A percentile compares a stretch with the other conserved stretches of the same genome.
phyloP scores from a whole-genome alignment of 768 basidiomycete genomes.

The Neoboletus brunneissimus region DNA sequence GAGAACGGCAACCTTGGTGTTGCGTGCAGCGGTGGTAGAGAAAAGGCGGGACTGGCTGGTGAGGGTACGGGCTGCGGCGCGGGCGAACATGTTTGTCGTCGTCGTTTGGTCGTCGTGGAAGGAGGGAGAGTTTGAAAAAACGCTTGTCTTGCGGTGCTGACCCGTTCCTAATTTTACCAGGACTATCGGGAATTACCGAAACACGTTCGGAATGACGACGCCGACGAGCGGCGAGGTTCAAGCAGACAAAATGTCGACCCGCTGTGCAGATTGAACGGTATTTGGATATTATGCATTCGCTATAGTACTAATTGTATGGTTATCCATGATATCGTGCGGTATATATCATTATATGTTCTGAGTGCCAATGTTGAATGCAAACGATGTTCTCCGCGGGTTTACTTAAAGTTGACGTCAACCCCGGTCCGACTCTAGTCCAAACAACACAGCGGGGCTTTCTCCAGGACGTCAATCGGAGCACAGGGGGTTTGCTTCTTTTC shows the following conservation, averaged over 20 bases:
- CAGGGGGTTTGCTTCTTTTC: not conserved
- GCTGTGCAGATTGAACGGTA: not conserved
- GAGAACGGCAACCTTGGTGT: conserved; percentile 91
- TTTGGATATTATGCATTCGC: not conserved
- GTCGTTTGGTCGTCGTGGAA: conserved; percentile 15
- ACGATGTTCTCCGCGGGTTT: not conserved
- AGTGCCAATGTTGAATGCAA: not conserved
- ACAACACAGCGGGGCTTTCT: not conserved
- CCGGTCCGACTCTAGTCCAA: not conserved
- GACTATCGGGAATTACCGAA: conserved; percentile 16
- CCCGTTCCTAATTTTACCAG: conserved; percentile 7
- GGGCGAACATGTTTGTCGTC: conserved; percentile 59
- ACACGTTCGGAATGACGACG: not conserved
- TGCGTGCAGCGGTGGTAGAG: conserved; percentile 68
- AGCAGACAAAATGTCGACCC: not conserved
- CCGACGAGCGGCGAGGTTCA: not conserved
- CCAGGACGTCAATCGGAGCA: not conserved
- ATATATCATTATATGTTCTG: not conserved
- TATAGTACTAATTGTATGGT: not conserved
- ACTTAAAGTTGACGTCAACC: not conserved
- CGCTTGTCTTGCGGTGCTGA: not conserved
- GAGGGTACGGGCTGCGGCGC: conserved; percentile 57
- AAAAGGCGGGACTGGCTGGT: conserved; percentile 61
- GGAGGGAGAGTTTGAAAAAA: not conserved
- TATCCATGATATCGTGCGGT: not conserved